These are phyloP conservation scores for Globisporangium iwayamae DNA, from an alignment of 352 stramenopile genomes.

Conservation along the genomic window DNA sequence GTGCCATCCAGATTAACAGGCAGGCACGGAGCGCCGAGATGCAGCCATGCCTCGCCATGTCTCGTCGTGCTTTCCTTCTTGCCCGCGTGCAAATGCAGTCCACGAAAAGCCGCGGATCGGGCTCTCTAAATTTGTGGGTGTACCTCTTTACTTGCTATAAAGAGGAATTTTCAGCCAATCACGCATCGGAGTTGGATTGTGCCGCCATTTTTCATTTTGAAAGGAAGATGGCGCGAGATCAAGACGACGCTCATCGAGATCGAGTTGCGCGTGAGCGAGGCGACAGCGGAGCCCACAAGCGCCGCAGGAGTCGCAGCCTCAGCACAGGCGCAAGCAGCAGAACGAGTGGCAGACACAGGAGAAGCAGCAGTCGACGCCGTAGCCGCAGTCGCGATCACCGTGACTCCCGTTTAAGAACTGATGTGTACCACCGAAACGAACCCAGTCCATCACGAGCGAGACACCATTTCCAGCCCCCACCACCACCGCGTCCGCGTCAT, in stretches of 20 bases:
- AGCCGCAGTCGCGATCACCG: conserved; percentile 7
- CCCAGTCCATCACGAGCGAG: neutral
- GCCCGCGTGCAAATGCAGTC: neutral
- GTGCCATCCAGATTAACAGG: neutral
- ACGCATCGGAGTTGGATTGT: neutral
- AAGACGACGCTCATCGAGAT: neutral
- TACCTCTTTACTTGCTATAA: neutral
- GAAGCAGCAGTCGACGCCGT: neutral
- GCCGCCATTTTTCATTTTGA: neutral
- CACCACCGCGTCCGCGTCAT: conserved; percentile 4
- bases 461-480: neutral
- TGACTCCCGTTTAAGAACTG: neutral
- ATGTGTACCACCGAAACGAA: neutral
- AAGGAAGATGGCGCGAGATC: conserved; percentile 3
- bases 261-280: neutral
- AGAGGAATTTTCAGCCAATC: conserved; percentile 4
- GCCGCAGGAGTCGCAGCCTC: conserved; percentile 8
- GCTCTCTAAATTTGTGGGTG: neutral
- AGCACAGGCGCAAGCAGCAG: neutral
- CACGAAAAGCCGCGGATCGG: conserved; percentile 8
- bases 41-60: neutral
- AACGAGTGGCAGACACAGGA: neutral
- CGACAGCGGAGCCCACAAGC: conserved; percentile 2
- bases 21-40: neutral
- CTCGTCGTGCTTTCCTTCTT: neutral